Evolutionary conservation across 495 filamentous ascomycete genomes (phyloP), one percentile per base, ranked within the genome.

Genomic region (Cetradonia linearis): DNA sequence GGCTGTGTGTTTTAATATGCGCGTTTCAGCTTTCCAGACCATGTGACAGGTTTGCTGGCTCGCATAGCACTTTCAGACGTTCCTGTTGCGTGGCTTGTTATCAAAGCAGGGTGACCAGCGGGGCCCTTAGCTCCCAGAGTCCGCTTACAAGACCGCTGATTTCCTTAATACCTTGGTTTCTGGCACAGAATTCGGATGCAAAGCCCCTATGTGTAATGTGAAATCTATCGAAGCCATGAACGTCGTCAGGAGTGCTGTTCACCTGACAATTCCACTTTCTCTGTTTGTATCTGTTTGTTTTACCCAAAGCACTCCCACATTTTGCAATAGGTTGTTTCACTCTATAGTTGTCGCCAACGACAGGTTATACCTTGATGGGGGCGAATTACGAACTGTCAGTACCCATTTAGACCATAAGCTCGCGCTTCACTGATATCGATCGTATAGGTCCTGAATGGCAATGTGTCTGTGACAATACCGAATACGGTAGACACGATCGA

Each of bases 261-360:
- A 14, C 11, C 33, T 49, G 9, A 28, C 3, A 25, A 23, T 16
- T 36, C 31, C 34, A 11, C 3, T 31, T 8, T 6, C 27, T n/a
- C 13, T 48, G 31, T 46, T 55, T n/a, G 28, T 36, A 16, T 28
- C 28, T 30, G 16, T 42, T 44, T 31, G 13, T n/a, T 34, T 42
- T 30, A 20, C 28, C 5, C 55, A 63, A 59, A 53, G 36, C 28
- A 61, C 34, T 33, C 14, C 14, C 4, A 42, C 48, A 25, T 63
- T 63, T 37, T 63, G 61, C 48, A 58, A 58, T 59, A 46, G 61
- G 28, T 23, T 58, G 10, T 58, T 25, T 36, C 61, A 63, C 18
- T 58, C 61, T 50, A 38, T 42, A 46, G 56, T 47, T 14, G 61
- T 63, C 28, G 46, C 40, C 14, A 53, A 53, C 16, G 55, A 53